A percentile compares a stretch with the other conserved stretches of the same genome.
Conservation (phyloP, 257 asterid genomes). For the Capsicum chinense region DNA sequence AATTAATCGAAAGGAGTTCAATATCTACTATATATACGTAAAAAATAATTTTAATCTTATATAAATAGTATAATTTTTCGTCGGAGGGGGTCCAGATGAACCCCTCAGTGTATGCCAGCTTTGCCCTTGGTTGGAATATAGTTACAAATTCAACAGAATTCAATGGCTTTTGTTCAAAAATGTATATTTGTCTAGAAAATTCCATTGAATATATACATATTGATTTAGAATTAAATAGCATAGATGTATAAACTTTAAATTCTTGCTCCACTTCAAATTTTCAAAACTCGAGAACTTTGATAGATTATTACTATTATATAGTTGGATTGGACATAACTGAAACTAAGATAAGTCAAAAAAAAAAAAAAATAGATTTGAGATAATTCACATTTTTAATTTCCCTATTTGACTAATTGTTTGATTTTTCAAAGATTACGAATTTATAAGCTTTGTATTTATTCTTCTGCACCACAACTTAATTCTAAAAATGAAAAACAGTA, state of each 20-base stretch:
- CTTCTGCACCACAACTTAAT: no score
- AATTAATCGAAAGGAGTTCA: no score
- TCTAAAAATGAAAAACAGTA: constrained; percentile 47
- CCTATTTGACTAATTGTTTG: background rate
- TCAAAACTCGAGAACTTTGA: background rate
- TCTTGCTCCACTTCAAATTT: background rate
- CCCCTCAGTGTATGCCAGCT: no score
- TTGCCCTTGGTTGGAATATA: background rate
- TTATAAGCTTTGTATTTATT: background rate
- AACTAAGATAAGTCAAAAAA: background rate
- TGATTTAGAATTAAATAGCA: no score
- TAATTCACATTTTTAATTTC: constrained; percentile 19
- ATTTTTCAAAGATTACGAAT: constrained; percentile 28
- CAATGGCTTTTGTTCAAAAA: background rate
- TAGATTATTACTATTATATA: background rate
- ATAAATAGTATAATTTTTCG: no score
- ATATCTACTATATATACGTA: no score
- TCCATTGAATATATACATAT: no score
- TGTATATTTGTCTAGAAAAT: no score
- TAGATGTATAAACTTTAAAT: background rate
- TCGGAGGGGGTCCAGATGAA: no score
- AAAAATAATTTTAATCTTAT: no score
- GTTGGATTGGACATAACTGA: background rate
- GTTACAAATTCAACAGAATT: background rate
- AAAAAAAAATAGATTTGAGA: background rate